Evolutionary conservation across 2,329 filamentous ascomycete species (phyloP), one percentile per base, ranked within the genome.

Genomic region (Diplodia mutila): DNA sequence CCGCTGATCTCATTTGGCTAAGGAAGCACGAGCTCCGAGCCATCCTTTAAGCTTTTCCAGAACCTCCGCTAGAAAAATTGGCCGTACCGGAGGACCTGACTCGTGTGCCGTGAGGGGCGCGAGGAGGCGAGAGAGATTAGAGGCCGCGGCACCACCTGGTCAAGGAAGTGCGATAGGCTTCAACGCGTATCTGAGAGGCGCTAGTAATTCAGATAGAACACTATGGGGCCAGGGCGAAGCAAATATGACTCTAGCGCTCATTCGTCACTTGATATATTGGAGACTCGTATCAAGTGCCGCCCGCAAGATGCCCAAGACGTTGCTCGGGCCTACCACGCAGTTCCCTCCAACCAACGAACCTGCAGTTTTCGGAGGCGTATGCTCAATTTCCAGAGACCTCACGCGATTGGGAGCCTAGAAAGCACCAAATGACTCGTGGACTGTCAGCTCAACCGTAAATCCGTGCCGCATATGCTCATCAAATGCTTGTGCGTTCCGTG

Each of bases 191-290:
- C 57, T 61, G 9, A 18, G 29, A 49, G 18, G 27, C 57, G 21
- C 46, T 61, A 61, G 55, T 27, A n/a, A 18, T 27, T n/a, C 21
- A 42, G 9, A 46, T 4, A 48, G 39, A 32, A 37, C 55, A 14
- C 7, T 48, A 51, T 48, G 16, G 16, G 59, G 21, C 34, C 46
- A 25, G 21, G 34, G 42, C 57, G 49, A 32, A 48, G 25, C 29
- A 23, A 4, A 18, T 14, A 34, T n/a, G 34, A 25, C 11, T 27
- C n/a, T 11, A 23, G 21, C 12, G 18, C 57, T 49, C 42, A 29
- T 34, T 48, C 49, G 51, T 63, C 59, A 29, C 34, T 48, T 29
- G 55, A 29, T 51, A 63, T 29, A 63, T 51, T 63, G 46, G n/a
- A 37, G 16, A 32, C 23, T 63, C 29, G 42, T 51, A 51, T 51